Conservation (phyloP, 257 asterid genomes). For the Fraxinus anomala region DNA sequence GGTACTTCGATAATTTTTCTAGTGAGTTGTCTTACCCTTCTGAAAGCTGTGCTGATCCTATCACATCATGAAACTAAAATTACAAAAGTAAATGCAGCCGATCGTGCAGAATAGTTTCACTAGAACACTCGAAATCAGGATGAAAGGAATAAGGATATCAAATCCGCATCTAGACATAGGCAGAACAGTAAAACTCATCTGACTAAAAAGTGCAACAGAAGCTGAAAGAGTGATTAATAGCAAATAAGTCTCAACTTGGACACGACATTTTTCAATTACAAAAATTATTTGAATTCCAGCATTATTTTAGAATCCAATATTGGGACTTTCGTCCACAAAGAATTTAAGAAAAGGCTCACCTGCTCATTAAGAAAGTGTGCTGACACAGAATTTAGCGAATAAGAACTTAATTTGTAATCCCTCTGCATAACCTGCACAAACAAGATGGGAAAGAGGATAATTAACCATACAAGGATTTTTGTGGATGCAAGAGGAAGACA, state of each 20-base stretch:
- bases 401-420: slow-evolving; percentile 91
- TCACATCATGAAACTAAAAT: slow-evolving; percentile 14
- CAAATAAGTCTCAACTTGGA: slow-evolving; percentile 14
- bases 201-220: background rate
- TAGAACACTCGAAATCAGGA: slow-evolving; percentile 22
- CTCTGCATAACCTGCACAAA: slow-evolving; percentile 79
- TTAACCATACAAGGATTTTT: slow-evolving; percentile 11
- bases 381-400: slow-evolving; percentile 93
- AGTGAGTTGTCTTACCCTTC: background rate
- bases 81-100: slow-evolving; percentile 6
- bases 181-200: background rate
- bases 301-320: slow-evolving; percentile 2
- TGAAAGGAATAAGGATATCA: background rate
- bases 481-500: slow-evolving; percentile 18
- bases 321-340: background rate
- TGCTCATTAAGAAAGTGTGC: slow-evolving; percentile 98
- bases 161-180: background rate
- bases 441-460: slow-evolving; percentile 26
- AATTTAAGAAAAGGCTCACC: slow-evolving; percentile 42
- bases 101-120: background rate
- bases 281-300: slow-evolving; percentile 1
- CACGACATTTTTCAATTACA: slow-evolving; percentile 4
- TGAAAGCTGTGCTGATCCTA: slow-evolving; percentile 7
- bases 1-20: background rate
- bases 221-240: slow-evolving; percentile 6